Percentiles rank a stretch among this genome's conserved stretches.
These are phyloP conservation scores for Fusarium hostae DNA, from an alignment of 2,329 filamentous ascomycete species.

Conservation along the genomic window DNA sequence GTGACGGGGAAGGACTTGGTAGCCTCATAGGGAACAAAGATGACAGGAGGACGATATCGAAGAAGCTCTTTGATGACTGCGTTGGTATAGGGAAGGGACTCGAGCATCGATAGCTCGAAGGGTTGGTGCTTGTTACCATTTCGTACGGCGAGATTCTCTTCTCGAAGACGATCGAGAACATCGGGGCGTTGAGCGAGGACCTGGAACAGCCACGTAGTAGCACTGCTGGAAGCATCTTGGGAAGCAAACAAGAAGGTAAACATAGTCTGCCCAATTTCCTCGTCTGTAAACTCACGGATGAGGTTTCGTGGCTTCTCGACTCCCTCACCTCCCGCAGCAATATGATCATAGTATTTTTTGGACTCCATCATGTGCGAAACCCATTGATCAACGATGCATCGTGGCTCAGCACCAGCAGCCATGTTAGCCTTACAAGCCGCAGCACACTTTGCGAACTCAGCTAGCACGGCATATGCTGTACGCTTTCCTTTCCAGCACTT, in stretches of 20 bases:
- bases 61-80: constrained; percentile 65
- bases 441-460: constrained; percentile 77
- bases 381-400: constrained; percentile 83
- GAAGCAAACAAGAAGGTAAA: constrained; percentile 66
- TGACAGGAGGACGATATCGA: constrained; percentile 63
- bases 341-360: constrained; percentile 70
- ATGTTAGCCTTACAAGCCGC: constrained; percentile 78
- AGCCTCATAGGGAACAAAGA: constrained; percentile 64
- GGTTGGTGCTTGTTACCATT: constrained; percentile 54
- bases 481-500: constrained; percentile 83
- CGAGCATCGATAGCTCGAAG: constrained; percentile 59
- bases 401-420: constrained; percentile 73
- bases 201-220: constrained; percentile 65
- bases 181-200: constrained; percentile 62
- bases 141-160: constrained; percentile 59
- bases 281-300: constrained; percentile 61
- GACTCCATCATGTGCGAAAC: constrained; percentile 79
- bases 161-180: constrained; percentile 56
- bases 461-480: constrained; percentile 75
- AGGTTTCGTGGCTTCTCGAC: constrained; percentile 58
- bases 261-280: constrained; percentile 61
- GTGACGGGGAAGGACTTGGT: constrained; percentile 61
- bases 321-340: constrained; percentile 65
- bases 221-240: constrained; percentile 64
- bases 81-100: constrained; percentile 62